These are phyloP conservation scores for Epithele typhae DNA, from an alignment of 768 basidiomycete genomes.

Conservation along the genomic window DNA sequence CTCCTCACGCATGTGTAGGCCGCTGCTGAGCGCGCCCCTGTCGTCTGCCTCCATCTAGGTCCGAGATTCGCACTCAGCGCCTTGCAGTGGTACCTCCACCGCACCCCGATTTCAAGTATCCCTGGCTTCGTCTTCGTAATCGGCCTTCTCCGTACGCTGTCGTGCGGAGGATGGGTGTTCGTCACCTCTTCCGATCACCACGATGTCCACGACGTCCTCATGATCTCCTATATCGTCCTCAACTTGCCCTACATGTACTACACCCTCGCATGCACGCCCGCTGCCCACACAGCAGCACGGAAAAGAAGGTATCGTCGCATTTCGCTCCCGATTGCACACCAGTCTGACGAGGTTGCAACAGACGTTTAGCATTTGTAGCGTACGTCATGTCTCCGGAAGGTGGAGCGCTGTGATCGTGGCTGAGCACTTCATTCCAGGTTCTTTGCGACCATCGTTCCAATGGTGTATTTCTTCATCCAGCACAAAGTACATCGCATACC, in stretches of 20 bases:
- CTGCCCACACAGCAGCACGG: slow-evolving; percentile 33
- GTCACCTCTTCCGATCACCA: slow-evolving; percentile 84
- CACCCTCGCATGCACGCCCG: slow-evolving; percentile 53
- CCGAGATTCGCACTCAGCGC: slow-evolving; percentile 68
- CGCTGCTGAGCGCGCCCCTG: background rate
- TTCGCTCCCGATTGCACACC: background rate
- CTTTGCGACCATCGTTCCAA: slow-evolving; percentile 62
- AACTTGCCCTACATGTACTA: slow-evolving; percentile 91
- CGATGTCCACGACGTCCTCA: slow-evolving; percentile 79
- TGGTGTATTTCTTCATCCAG: slow-evolving; percentile 81
- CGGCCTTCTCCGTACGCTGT: slow-evolving; percentile 69
- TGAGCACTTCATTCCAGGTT: slow-evolving; percentile 45
- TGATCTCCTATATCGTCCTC: slow-evolving; percentile 82
- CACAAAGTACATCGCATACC: slow-evolving; percentile 79
- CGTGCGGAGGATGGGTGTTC: slow-evolving; percentile 91
- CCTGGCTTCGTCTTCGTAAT: slow-evolving; percentile 49
- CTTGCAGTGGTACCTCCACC: slow-evolving; percentile 58
- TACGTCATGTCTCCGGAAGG: too few species aligned
- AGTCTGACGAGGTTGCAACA: slow-evolving; percentile 23
- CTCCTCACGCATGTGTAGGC: background rate
- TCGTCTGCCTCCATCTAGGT: slow-evolving; percentile 42
- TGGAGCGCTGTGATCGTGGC: too few species aligned
- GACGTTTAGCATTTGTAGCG: slow-evolving; percentile 50
- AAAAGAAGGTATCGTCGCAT: slow-evolving; percentile 45
- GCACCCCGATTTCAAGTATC: slow-evolving; percentile 36